Evolutionary conservation across 2,329 filamentous ascomycete genomes (phyloP), one percentile per base, ranked within the genome.

Genomic region (Teratosphaeria gauchensis): DNA sequence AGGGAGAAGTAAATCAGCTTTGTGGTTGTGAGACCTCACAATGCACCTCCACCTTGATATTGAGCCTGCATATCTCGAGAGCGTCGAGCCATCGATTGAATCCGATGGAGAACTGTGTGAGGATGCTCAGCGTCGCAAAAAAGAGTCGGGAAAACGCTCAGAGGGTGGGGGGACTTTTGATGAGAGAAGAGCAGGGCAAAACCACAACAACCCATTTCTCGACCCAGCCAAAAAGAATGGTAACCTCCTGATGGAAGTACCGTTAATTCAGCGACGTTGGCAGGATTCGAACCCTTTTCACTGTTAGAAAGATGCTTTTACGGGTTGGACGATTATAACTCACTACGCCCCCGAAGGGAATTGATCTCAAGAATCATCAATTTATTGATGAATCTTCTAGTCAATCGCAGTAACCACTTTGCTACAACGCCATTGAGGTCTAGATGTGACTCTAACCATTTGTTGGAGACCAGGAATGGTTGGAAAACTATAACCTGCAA

Each of bases 401-500:
- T 65, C 65, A 64, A 63, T 66, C 64, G 65, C 64, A 60, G 56
- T 65, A 64, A 65, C 63, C 65, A 65, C 65, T 67, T 64, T 61
- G 64, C 65, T 63, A 66, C 62, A 56, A 59, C 64, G 65, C 65
- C 65, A 12, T 1, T 30, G 30, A 31, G 11, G 32, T 16, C 5
- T 30, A 46, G 24, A 14, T 19, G 19, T 24, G 16, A 24, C 38
- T 53, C 38, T 24, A 51, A 21, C 35, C 35, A 14, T 2, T 35
- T 35, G 33, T 35, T 35, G 33, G n/a, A 54, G n/a, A n/a, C n/a
- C n/a, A n/a, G n/a, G n/a, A n/a, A n/a, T 48, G 31, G 33, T 51
- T 21, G 48, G 46, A 48, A 2, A 8, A 12, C 2, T 2, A 1
- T 1, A 35, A n/a, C n/a, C n/a, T n/a, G n/a, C n/a, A n/a, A n/a